Conservation (phyloP, 169 alveolate genomes). For the Hepatocystis sp. region DNA sequence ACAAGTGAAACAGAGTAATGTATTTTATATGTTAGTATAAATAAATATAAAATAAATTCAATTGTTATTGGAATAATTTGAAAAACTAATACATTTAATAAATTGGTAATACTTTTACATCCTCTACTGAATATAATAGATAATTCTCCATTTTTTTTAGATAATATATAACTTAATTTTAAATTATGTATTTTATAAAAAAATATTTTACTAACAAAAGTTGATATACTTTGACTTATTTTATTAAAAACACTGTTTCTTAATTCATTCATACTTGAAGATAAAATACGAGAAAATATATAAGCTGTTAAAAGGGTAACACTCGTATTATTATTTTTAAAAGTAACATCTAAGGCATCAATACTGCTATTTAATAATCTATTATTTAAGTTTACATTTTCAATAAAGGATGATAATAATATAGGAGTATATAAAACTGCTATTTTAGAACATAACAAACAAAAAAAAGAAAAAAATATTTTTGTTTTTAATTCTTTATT, state of each 20-base stretch:
- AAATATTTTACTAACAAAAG: slow-evolving; percentile 81
- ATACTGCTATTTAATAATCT: not conserved
- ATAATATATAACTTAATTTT: slow-evolving; percentile 82
- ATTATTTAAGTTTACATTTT: slow-evolving; percentile 70
- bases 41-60: slow-evolving; percentile 87
- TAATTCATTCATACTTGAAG: slow-evolving; percentile 79
- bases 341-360: not conserved
- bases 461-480: slow-evolving; percentile 58
- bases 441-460: slow-evolving; percentile 69
- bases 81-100: slow-evolving; percentile 83
- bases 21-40: slow-evolving; percentile 86
- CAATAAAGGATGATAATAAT: slow-evolving; percentile 62
- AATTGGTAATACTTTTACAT: slow-evolving; percentile 84
- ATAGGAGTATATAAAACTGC: slow-evolving; percentile 66
- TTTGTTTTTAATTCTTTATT: slow-evolving; percentile 63
- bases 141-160: slow-evolving; percentile 84
- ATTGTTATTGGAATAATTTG: slow-evolving; percentile 87
- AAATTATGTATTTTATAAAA: slow-evolving; percentile 84
- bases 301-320: slow-evolving; percentile 30
- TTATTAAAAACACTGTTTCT: slow-evolving; percentile 84
- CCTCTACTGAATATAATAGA: slow-evolving; percentile 84
- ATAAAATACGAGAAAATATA: slow-evolving; percentile 52
- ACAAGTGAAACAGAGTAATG: slow-evolving; percentile 87
- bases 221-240: slow-evolving; percentile 82
- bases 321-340: slow-evolving; percentile 18